Evolutionary conservation across 371 early-diverging fungal species (phyloP).

Genomic region (Rhizopus stolonifer): DNA sequence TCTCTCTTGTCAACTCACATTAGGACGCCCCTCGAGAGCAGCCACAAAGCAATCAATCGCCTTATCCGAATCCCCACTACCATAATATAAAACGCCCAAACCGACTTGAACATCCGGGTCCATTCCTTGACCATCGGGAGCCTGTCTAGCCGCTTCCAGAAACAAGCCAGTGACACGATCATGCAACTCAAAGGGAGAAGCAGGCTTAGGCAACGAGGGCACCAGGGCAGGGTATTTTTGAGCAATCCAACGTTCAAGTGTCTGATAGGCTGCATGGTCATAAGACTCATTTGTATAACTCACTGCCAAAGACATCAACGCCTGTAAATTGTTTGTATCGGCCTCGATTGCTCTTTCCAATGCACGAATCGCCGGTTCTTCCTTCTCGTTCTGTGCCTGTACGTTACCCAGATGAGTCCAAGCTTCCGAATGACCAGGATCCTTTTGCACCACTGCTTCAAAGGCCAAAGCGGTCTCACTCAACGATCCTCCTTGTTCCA

Average conservation of each 20-base stretch:
- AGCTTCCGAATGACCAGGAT: constrained; percentile 67
- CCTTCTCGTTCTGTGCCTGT: constrained; percentile 89
- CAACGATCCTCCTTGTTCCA: constrained; percentile 59
- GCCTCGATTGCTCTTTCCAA: constrained; percentile 66
- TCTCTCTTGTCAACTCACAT: constrained; percentile 47
- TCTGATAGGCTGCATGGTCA: constrained; percentile 56
- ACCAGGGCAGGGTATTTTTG: constrained; percentile 41
- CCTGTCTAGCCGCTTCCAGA: constrained; percentile 75
- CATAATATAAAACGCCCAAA: constrained; percentile 93
- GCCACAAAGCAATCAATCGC: constrained; percentile 97
- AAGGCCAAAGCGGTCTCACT: constrained; percentile 77
- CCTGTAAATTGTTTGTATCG: constrained; percentile 64
- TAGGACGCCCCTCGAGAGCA: constrained; percentile 87
- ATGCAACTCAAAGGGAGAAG: constrained; percentile 60
- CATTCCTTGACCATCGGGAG: constrained; percentile 67
- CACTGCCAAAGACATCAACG: constrained; percentile 86
- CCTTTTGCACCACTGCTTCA: constrained; percentile 78
- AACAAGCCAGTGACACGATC: constrained; percentile 74
- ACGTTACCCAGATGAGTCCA: constrained; percentile 81
- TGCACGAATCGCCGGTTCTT: constrained; percentile 81
- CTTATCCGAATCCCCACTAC: constrained; percentile 86
- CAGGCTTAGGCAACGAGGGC: constrained; percentile 25
- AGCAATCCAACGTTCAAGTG: constrained; percentile 49
- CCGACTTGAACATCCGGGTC: constrained; percentile 95
- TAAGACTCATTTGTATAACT: constrained; percentile 92